Base-by-base conservation (phyloP, 176 grass and related monocot species). In the Themeda triandra region DNA sequence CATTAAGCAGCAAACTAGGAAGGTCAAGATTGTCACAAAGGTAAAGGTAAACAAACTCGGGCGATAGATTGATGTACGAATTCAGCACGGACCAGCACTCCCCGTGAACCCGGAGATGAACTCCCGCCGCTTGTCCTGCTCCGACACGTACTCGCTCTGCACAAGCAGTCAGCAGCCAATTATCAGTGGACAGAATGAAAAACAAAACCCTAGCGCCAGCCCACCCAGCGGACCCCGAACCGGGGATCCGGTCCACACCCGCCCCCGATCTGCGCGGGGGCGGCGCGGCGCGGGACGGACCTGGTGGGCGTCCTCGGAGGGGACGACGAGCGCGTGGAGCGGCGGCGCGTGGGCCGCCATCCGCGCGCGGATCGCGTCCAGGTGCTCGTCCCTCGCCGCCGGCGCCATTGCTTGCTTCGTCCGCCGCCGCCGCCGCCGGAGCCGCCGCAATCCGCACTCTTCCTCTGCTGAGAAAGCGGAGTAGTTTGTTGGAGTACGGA, bases 111-210 rank as follows among this genome's bases (percentile, higher is more conserved):
- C 96, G 39, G 96, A 96, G 79, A 99, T 78, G 58, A 96, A 99
- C 46, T 88, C 56, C 69, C 93, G 80, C 75, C 93, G 90, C 87
- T 99, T 96, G 79, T 99, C 96, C 91, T 90, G 88, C 65, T 92
- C 89, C 18, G 96, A 99, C 40, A 99, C 96, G 78, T 99, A 99
- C 80, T 99, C 93, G 78, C 96, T 94, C 96, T 99, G 96, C 78
- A 71, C 13, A 65, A 75, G 21, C 54, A 75, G 82, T 73, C 51
- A 6, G 18, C 35, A 74, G 14, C 2, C 63, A 64, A n/a, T 24
- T 23, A 77, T 36, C 42, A 32, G 56, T 15, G 56, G 13, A 17
- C 39, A 51, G 39, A 73, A 63, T 21, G 17, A 44, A 69, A 86
- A 79, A 83, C 33, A 44, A 41, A 54, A 51, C 17, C 21, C 32